phyloP scores from a whole-genome alignment of 768 basidiomycete genomes.

The Leucocoprinus leucothites region DNA sequence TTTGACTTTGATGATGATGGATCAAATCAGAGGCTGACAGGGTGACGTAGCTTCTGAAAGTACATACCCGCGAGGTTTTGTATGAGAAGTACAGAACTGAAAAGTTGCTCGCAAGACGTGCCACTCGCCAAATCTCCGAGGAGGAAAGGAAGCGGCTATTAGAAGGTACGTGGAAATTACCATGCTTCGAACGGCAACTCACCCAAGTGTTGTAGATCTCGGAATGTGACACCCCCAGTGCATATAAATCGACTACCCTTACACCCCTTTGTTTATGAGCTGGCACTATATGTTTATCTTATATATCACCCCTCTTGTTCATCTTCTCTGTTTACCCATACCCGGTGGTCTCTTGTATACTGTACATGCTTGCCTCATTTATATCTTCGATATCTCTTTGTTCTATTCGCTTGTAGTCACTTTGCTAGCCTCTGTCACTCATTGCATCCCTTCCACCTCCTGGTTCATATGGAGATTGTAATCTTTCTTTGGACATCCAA shows the following conservation, averaged over 20 bases:
- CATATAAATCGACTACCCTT: background rate
- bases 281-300: constrained; percentile 20
- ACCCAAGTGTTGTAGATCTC: constrained; percentile 13
- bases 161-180: constrained; percentile 48
- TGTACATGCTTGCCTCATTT: constrained; percentile 16
- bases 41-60: constrained; percentile 66
- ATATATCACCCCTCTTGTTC: constrained; percentile 18
- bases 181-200: background rate
- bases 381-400: constrained; percentile 15
- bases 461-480: constrained; percentile 16
- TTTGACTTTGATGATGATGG: background rate
- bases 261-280: constrained; percentile 21
- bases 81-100: constrained; percentile 94
- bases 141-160: constrained; percentile 70
- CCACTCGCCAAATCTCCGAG: constrained; percentile 74
- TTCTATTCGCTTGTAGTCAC: background rate
- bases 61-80: constrained; percentile 80
- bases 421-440: background rate
- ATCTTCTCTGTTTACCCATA: constrained; percentile 9
- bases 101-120: constrained; percentile 83
- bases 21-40: background rate
- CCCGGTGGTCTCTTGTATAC: constrained; percentile 13
- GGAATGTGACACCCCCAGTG: constrained; percentile 14
- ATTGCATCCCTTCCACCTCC: too few relatives aligned
- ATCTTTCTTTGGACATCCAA: constrained; percentile 6